Percentiles rank a stretch among this genome's conserved stretches.
Evolutionary conservation across 805 yeast species (phyloP).

Genomic region (Sungouiozyma intestinalis): DNA sequence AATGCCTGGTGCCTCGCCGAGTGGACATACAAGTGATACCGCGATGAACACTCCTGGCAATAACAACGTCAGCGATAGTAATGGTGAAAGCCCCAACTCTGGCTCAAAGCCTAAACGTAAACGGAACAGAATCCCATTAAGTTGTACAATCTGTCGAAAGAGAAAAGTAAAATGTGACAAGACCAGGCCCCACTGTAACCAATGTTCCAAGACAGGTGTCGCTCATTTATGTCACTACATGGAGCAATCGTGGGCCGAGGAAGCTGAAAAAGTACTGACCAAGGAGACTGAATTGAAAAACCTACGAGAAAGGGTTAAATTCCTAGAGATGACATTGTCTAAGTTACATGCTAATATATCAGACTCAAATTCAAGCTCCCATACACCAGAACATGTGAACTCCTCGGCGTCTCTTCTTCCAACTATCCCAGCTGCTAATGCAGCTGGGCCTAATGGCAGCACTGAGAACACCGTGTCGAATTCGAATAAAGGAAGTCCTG

Average conservation of each 20-base stretch:
- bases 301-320: conserved; percentile 46
- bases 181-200: conserved; percentile 45
- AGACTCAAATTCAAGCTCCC: conserved; percentile 4
- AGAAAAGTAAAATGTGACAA: conserved; percentile 42
- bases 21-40: not conserved
- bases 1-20: not conserved
- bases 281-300: conserved; percentile 38
- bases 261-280: conserved; percentile 38
- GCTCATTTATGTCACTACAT: conserved; percentile 47
- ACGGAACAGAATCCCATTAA: conserved; percentile 39
- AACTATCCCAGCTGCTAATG: not conserved
- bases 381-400: conserved; percentile 10
- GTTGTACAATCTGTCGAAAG: conserved; percentile 39
- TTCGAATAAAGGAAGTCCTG: not conserved
- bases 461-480: not conserved
- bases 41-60: not conserved
- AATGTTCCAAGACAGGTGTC: conserved; percentile 48
- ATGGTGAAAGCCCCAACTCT: not conserved
- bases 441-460: not conserved
- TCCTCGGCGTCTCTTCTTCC: not conserved
- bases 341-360: conserved; percentile 18
- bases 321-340: conserved; percentile 39
- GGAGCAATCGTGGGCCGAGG: conserved; percentile 50
- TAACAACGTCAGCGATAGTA: not conserved
- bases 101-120: conserved; percentile 24